These are phyloP conservation scores for Venturiaceae sp. DNA, from an alignment of 2,329 filamentous ascomycete species.

Conservation along the genomic window DNA sequence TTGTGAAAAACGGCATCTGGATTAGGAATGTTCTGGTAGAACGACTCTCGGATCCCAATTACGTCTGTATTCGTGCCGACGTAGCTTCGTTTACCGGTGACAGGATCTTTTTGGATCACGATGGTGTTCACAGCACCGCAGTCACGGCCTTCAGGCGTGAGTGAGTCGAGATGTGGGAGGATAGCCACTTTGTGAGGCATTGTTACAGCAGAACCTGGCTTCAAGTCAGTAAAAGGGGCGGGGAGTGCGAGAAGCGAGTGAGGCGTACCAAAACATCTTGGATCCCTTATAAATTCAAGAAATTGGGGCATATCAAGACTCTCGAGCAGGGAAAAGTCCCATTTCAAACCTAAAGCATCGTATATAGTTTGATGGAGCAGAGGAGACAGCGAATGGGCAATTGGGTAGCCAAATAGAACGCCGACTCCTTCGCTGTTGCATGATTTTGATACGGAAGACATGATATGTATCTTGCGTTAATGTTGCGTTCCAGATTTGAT, in stretches of 20 bases:
- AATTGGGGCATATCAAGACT: conserved; percentile 34
- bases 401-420: conserved; percentile 48
- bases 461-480: neutral
- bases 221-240: neutral
- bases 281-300: conserved; percentile 41
- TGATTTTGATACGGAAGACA: neutral
- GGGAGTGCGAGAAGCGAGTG: neutral
- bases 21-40: conserved; percentile 37
- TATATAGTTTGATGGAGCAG: conserved; percentile 46
- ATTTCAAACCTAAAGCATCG: conserved; percentile 38
- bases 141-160: conserved; percentile 62
- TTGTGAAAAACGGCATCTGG: conserved; percentile 41
- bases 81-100: conserved; percentile 40
- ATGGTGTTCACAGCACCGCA: conserved; percentile 76
- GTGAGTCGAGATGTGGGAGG: conserved; percentile 60
- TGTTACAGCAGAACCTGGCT: conserved; percentile 58
- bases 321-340: conserved; percentile 40
- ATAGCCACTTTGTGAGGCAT: conserved; percentile 81
- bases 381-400: conserved; percentile 47
- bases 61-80: conserved; percentile 78
- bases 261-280: conserved; percentile 50
- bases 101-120: conserved; percentile 46
- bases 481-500: neutral
- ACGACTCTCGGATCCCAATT: conserved; percentile 65
- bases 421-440: conserved; percentile 17